Evolutionary conservation across 2,329 filamentous ascomycete genomes (phyloP).

Genomic region (Calonectria fujianensis): DNA sequence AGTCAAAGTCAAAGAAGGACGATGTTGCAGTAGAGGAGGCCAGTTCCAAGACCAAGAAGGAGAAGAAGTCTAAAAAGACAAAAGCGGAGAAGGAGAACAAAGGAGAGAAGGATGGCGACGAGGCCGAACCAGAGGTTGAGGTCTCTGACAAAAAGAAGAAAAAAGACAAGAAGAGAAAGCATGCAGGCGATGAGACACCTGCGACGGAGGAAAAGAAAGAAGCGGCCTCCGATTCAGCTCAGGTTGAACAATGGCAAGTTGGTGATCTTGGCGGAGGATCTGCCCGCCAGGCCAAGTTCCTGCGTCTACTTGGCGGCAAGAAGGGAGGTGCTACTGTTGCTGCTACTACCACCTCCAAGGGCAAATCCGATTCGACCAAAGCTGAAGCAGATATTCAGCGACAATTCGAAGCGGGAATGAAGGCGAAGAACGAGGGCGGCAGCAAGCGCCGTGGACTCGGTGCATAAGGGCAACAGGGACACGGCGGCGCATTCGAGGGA

Average conservation of each 20-base stretch:
- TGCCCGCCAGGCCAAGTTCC: conserved; percentile 73
- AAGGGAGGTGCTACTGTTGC: conserved; percentile 62
- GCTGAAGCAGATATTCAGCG: conserved; percentile 73
- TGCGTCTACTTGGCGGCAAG: conserved; percentile 73
- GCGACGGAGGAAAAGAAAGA: conserved; percentile 52
- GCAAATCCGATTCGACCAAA: conserved; percentile 60
- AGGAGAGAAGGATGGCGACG: conserved; percentile 18
- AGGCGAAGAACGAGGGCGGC: conserved; percentile 72
- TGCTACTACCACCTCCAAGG: conserved; percentile 48
- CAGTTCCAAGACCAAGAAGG: conserved; percentile 52
- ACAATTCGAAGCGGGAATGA: conserved; percentile 75
- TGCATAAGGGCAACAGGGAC: conserved; percentile 59
- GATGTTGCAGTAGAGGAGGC: conserved; percentile 42
- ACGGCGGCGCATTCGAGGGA: conserved; percentile 16
- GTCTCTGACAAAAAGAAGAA: conserved; percentile 53
- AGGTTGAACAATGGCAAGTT: conserved; percentile 72
- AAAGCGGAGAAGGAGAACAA: conserved; percentile 23
- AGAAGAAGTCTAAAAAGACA: conserved; percentile 41
- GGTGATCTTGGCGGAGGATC: conserved; percentile 69
- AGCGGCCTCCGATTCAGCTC: conserved; percentile 37
- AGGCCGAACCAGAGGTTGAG: conserved; percentile 42
- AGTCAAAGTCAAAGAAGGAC: conserved; percentile 37
- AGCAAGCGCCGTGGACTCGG: conserved; percentile 72
- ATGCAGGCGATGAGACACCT: conserved; percentile 51
- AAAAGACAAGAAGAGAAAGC: conserved; percentile 62